Evolutionary conservation across 2,329 filamentous ascomycete species (phyloP), one percentile per base, ranked within the genome.

Genomic region (Penicillium sp.): DNA sequence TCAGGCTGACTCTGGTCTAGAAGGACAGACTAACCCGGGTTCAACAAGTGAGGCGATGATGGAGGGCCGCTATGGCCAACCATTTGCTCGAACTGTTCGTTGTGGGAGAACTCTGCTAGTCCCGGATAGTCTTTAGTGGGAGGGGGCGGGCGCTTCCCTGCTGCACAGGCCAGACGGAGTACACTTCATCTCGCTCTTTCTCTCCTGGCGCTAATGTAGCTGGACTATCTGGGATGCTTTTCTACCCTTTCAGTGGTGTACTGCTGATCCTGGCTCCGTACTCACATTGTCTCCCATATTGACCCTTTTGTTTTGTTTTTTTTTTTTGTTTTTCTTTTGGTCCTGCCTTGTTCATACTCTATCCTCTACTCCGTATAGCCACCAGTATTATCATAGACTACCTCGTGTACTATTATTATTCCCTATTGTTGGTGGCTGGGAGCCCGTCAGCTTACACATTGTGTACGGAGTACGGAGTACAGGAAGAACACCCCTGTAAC

Each of bases 121-220:
- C 24, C 24, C 24, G 18, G 18, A 18, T 18, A 18, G 18, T 18
- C 18, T 18, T 27, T 21, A 45, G 48, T 22, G 24, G 24, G 16
- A 32, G 27, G 21, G 24, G 45, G 24, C 40, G n/a, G 48, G 41
- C 48, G 22, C 34, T 51, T 48, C 32, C 41, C 51, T 52, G 21
- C 41, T 46, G 52, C 52, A 54, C 48, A 29, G 52, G 22, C 52
- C 52, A 47, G 18, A 18, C 18, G 18, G 18, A 18, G 18, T 51
- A 45, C 32, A 53, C 50, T 48, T 53, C 50, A 50, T 40, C 51
- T 44, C 47, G 13, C 22, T 45, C 49, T 53, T 48, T 54, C 52
- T 53, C 52, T 54, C 52, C 48, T 54, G 52, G 52, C 47, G 52
- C 48, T 54, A 54, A 51, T 50, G 52, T 54, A 41, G 38, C 18